These are phyloP conservation scores for Scheffersomyces stambukii DNA, from an alignment of 1,139 yeast species.

Conservation along the genomic window DNA sequence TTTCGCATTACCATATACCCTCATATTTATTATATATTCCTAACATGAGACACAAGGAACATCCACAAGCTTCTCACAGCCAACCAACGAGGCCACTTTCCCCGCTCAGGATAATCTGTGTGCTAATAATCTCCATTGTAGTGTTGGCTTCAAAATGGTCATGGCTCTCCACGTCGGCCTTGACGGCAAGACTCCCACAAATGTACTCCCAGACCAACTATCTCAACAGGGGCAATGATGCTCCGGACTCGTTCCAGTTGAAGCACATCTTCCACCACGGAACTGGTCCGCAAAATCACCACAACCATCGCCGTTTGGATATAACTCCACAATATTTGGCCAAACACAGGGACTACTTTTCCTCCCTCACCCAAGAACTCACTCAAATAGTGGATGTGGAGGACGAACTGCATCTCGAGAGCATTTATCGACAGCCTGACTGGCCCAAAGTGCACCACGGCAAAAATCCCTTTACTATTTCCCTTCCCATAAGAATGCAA, in stretches of 20 bases:
- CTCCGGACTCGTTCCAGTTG: constrained; percentile 20
- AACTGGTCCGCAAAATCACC: constrained; percentile 30
- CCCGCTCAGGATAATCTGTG: too few relatives aligned
- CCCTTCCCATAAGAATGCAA: constrained; percentile 22
- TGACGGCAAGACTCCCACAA: too few relatives aligned
- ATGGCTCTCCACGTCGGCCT: too few relatives aligned
- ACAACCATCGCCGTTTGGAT: constrained; percentile 43
- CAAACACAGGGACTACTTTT: constrained; percentile 12
- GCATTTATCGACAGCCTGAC: constrained; percentile 24
- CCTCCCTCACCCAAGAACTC: constrained; percentile 4
- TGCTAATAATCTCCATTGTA: too few relatives aligned
- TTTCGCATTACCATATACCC: too few relatives aligned
- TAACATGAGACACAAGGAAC: too few relatives aligned
- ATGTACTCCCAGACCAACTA: too few relatives aligned
- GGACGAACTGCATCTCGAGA: constrained; percentile 18
- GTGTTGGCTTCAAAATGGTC: too few relatives aligned
- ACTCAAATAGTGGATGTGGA: constrained; percentile 8
- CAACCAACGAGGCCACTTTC: too few relatives aligned
- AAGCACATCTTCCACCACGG: constrained; percentile 54
- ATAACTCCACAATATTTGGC: constrained; percentile 36
- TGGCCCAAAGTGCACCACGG: constrained; percentile 37
- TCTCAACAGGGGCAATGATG: too few relatives aligned
- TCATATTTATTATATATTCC: too few relatives aligned
- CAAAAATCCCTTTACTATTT: constrained; percentile 42
- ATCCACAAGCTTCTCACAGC: too few relatives aligned